Conservation (phyloP, 106 monocot genomes). For the Xerophyta viscosa region DNA sequence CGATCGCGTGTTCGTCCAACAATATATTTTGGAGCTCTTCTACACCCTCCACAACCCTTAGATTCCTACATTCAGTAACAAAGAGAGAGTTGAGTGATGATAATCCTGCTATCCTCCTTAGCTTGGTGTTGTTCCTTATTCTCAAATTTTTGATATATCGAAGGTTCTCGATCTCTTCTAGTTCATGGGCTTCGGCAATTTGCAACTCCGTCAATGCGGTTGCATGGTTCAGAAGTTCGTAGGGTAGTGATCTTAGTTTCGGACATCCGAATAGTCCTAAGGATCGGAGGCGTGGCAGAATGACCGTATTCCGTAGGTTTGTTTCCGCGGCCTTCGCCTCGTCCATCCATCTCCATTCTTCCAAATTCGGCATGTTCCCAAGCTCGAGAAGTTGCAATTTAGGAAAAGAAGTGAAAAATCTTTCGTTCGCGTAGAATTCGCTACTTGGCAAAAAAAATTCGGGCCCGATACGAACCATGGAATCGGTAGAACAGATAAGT, state of each 20-base stretch:
- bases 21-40: neutral
- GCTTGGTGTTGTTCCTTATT: neutral
- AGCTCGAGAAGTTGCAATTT: neutral
- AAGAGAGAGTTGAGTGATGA: neutral
- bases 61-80: neutral
- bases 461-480: slow-evolving; percentile 11
- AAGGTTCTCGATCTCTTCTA: slow-evolving; percentile 1
- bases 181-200: neutral
- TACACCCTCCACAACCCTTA: neutral
- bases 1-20: neutral
- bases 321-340: neutral
- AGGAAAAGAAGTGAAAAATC: neutral
- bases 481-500: neutral
- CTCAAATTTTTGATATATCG: neutral
- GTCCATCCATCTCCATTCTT: neutral
- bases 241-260: neutral
- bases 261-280: neutral
- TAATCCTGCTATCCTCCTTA: neutral
- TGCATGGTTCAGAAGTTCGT: neutral
- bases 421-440: neutral
- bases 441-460: slow-evolving; percentile 9
- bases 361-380: neutral
- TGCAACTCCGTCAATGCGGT: neutral
- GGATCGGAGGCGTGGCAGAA: neutral
- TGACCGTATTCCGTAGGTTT: neutral